Conservation (phyloP, 2,329 filamentous ascomycete genomes). For the Emmonsiellopsis sp. region DNA sequence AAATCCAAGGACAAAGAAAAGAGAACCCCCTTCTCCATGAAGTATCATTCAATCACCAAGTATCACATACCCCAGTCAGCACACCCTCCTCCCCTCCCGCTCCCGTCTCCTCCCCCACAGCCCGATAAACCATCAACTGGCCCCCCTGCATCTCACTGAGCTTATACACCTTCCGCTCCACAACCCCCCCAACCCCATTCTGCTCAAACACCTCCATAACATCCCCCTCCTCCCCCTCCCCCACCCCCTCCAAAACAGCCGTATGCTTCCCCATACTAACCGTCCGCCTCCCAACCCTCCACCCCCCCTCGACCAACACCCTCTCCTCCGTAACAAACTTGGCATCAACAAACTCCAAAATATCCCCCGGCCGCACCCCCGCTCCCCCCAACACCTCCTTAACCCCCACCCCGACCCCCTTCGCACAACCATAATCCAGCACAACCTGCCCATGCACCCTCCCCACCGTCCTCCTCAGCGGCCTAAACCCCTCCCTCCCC, state of each 20-base stretch:
- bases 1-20: background rate
- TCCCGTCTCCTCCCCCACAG: background rate
- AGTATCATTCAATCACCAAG: background rate
- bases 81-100: background rate
- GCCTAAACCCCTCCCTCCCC: conserved; percentile 16
- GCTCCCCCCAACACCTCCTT: conserved; percentile 16
- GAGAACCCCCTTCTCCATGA: background rate
- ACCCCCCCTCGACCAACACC: background rate
- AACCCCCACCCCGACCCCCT: conserved; percentile 12
- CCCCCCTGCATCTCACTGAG: background rate
- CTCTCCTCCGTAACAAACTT: conserved; percentile 13
- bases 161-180: background rate
- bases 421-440: conserved; percentile 11
- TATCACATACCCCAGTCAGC: background rate
- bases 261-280: background rate
- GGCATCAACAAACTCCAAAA: conserved; percentile 23
- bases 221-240: background rate
- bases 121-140: background rate
- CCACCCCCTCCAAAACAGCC: background rate
- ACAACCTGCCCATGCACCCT: conserved; percentile 23
- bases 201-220: background rate
- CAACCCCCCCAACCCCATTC: background rate
- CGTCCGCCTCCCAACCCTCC: conserved; percentile 12
- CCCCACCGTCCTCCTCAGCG: conserved; percentile 22
- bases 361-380: conserved; percentile 23